Base-by-base conservation (phyloP, 1,284 basidiomycete species). In the Xanthoconium separans region DNA sequence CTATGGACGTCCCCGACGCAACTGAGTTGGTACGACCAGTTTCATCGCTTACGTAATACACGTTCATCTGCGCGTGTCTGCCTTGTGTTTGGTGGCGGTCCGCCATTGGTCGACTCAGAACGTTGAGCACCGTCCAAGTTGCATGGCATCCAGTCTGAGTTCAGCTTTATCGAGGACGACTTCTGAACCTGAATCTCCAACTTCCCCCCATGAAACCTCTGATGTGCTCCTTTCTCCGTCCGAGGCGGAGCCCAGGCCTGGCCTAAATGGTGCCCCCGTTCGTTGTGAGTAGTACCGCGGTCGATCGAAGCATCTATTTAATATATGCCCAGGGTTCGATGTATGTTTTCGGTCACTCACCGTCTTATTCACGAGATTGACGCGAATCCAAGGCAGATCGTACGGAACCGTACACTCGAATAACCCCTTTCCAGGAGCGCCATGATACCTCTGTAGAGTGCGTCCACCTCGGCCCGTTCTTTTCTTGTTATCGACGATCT, bases 391-490 rank as follows among this genome's bases (percentile, higher is more conserved):
- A 91, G 89, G 89, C 89, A 55, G 82, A 92, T 71, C 83, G 88
- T 60, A 85, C 84, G 46, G 89, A 92, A 68, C 64, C 89, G 11
- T 92, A 92, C 65, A 91, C 89, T 20, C 80, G 82, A 53, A 92
- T 89, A 62, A 77, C 79, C 48, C 89, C 89, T 27, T 92, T 92
- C 67, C 87, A 91, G 68, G 88, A 91, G 74, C 83, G 78, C 65
- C 78, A 84, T 69, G 89, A 92, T 66, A 89, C 90, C 20, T 89
- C 83, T 59, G 78, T 92, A 58, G 90, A 91, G 89, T 90, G 63
- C 63, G 84, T 76, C 47, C 24, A 20, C 40, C 44, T 47, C 37
- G 7, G 16, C 11, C 36, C 29, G 46, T 33, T 20, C 36, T 39
- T 12, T 20, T 37, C 7, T 29, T 18, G 34, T 44, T 27, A 33